Percentiles rank a stretch among this genome's conserved stretches.
These are phyloP conservation scores for Sugiyamaella japonica DNA, from an alignment of 1,139 yeast genomes.

Conservation along the genomic window DNA sequence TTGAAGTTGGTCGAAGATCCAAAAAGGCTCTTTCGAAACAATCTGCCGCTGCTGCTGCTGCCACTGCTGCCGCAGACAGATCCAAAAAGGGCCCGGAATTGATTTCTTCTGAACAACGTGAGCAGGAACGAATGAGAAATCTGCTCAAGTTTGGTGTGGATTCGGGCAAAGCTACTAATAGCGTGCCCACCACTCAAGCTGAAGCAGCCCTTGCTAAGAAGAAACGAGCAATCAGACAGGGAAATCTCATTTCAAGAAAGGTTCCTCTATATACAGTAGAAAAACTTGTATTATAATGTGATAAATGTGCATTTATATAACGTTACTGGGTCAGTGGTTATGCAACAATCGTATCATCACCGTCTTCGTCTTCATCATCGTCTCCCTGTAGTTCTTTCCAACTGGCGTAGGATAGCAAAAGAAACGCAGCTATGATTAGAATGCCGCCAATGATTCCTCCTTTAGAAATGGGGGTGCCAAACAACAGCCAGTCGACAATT, in stretches of 20 bases:
- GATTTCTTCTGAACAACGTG: slow-evolving; percentile 23
- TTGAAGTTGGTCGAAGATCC: slow-evolving; percentile 23
- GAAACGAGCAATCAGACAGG: slow-evolving; percentile 40
- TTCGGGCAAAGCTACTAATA: neutral
- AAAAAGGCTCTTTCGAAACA: slow-evolving; percentile 15
- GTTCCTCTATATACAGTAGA: slow-evolving; percentile 35
- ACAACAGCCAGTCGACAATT: slow-evolving; percentile 70
- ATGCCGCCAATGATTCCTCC: slow-evolving; percentile 44
- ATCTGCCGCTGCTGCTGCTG: slow-evolving; percentile 6
- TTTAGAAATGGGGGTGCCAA: slow-evolving; percentile 50
- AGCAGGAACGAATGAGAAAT: slow-evolving; percentile 29
- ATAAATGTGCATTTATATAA: slow-evolving; percentile 2
- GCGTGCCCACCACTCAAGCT: neutral
- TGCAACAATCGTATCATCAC: neutral
- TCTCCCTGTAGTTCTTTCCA: slow-evolving; percentile 71
- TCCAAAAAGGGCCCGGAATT: slow-evolving; percentile 16
- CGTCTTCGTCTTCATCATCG: slow-evolving; percentile 26
- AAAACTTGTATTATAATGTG: slow-evolving; percentile 29
- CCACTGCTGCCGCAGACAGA: slow-evolving; percentile 12
- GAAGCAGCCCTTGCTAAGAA: slow-evolving; percentile 19
- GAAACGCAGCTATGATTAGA: slow-evolving; percentile 61
- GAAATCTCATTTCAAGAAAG: slow-evolving; percentile 32
- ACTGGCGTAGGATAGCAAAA: slow-evolving; percentile 63
- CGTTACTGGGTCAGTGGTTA: no score
- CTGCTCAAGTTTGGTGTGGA: slow-evolving; percentile 19